Evolutionary conservation across 2,329 filamentous ascomycete genomes (phyloP), one percentile per base, ranked within the genome.

Genomic region (Cercospora sojina): DNA sequence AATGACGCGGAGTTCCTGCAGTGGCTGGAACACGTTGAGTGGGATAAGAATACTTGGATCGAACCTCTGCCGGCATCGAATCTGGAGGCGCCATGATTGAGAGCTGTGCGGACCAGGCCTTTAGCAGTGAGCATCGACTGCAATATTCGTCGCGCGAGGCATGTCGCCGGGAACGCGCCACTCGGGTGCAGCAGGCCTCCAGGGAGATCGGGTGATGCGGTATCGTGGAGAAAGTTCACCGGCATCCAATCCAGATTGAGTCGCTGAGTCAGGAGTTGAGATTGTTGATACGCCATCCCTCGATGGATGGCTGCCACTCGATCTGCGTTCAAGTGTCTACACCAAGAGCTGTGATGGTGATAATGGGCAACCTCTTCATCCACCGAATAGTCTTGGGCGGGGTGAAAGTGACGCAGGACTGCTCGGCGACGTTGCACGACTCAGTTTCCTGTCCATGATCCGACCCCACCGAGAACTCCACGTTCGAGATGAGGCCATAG

Each of bases 1-100:
- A 80, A 78, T 64, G 80, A 82, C 68, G 77, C 75, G 6, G 80
- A 82, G 38, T 82, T 82, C 65, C 73, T 81, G 72, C 72, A 76
- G 12, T 83, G 80, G 80, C 74, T 83, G 47, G 80, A 82, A 43
- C 77, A 73, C 32, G 79, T 81, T 43, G 79, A 80, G 32, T 66
- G 64, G 64, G 64, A 66, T 16, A 66, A 66, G 51, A 66, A 58
- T 32, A 62, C 29, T 29, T 66, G 64, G 64, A 59, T 62, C n/a
- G 64, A 66, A 31, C 58, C 57, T 32, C 49, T 60, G 32, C 23
- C 64, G 16, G 16, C 49, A 7, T 18, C 64, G 35, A 32, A 63
- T 5, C 29, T 49, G 31, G 47, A 38, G 4, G 60, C 10, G 3
- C 32, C 60, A 16, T 32, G 25, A 51, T 62, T 10, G 31, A 5